Base-by-base conservation (phyloP, 768 basidiomycete genomes). In the Lyophyllum atratum region DNA sequence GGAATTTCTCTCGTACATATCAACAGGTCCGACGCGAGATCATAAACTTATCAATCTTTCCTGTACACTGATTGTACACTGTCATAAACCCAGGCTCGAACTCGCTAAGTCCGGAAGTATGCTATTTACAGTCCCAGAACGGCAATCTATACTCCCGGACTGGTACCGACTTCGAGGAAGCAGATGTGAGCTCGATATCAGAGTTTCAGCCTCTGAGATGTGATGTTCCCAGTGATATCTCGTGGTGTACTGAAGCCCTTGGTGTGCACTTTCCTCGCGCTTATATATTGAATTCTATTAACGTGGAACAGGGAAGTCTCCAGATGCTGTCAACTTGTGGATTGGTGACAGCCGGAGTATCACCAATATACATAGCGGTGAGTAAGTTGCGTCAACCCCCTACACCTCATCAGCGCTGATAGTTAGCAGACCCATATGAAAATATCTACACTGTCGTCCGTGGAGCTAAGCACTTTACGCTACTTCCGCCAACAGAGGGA, bases 251-350 rank as follows among this genome's bases (percentile, higher is more conserved):
- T 43, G 85, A 89, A 61, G 92, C 90, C 8, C 74, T 94, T 29
- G 92, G 93, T 94, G 64, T 40, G 80, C 71, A 21, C 19, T 15
- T 54, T 19, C 54, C 22, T 48, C 11, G 17, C 31, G 7, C 44
- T 31, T 37, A 24, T 19, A 1, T 34, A 24, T 29, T 31, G 8
- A n/a, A 21, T 3, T 37, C 49, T 40, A 31, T 55, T 21, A 21
- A 43, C 22, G 42, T 39, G 14, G 25, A 58, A 44, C 53, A 88
- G 90, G 81, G 34, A 77, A 73, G 61, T 62, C 74, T 17, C 92
- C 95, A 0, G 95, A 98, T 65, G 95, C 93, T 5, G 93, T 93
- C 2, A 97, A 97, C 67, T 66, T 98, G 19, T 98, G 95, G 94
- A 91, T 97, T 33, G 95, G 95, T 11, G 81, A 90, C 64, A 76